Evolutionary conservation across 108 stramenopile species (phyloP), one percentile per base, ranked within the genome.

Genomic region (Skeletonema grethae): DNA sequence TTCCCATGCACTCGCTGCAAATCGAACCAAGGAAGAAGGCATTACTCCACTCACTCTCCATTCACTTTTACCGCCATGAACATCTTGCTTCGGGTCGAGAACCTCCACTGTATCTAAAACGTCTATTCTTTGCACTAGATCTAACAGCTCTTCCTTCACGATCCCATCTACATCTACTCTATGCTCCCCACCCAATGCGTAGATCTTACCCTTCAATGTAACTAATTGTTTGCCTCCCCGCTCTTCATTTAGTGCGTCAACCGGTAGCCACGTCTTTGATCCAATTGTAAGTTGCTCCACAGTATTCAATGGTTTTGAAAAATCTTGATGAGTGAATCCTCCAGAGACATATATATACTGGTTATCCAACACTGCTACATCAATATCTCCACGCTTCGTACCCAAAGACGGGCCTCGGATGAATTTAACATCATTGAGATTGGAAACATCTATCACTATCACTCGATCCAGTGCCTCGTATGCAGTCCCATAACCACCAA

Each of bases 131-230:
- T 73, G 71, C 38, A 67, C 72, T 1, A 65, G 56, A 38, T 75
- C 75, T 57, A 67, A 64, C 10, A 24, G 18, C 28, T 78, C 77
- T 34, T 41, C 63, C 24, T 64, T 75, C 24, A 63, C 25, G 29
- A 69, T 41, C 4, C 76, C 71, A 50, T 82, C 80, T 6, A 67
- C 35, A 22, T 66, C 68, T 36, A 81, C 69, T 35, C 76, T 59
- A 43, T 69, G 67, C 56, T 88, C 87, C 6, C 87, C 87, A 11
- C 87, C 87, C 38, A 88, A 45, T 10, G 87, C 80, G 73, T 67
- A 84, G 15, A 88, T 32, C 8, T 68, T 63, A 30, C 66, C 83
- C 15, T 70, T 41, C 31, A 81, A 43, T 36, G 64, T 69, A 10
- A 82, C 85, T 28, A 88, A 56, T 5, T 53, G 83, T 34, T 72